Conservation (phyloP, 78 protist species). For the Tieghemostelium lacteum region DNA sequence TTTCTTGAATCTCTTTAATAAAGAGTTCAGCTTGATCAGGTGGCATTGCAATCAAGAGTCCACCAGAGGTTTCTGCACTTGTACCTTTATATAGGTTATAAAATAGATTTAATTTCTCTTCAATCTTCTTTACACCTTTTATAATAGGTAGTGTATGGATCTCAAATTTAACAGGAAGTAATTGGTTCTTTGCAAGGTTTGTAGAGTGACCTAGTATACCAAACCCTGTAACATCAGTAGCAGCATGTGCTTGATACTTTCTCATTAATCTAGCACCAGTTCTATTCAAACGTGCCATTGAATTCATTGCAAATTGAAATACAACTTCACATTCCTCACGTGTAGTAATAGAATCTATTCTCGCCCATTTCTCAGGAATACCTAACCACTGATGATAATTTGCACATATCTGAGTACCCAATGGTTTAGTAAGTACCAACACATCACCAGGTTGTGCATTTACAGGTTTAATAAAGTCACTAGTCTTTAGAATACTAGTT, state of each 20-base stretch:
- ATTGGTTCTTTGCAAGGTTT: conserved; percentile 84
- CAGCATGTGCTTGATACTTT: conserved; percentile 86
- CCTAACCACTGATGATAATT: conserved; percentile 90
- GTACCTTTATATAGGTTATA: conserved; percentile 77
- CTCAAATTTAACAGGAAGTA: conserved; percentile 27
- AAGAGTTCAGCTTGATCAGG: conserved; percentile 56
- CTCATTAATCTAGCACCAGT: conserved; percentile 86
- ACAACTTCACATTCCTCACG: conserved; percentile 34
- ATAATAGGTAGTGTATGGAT: conserved; percentile 80
- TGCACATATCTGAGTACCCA: conserved; percentile 94
- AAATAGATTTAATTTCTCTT: conserved; percentile 30
- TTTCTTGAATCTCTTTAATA: conserved; percentile 59
- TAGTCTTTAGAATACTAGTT: conserved; percentile 47
- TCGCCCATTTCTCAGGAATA: conserved; percentile 27
- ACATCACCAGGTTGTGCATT: conserved; percentile 87
- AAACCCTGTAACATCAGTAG: conserved; percentile 96
- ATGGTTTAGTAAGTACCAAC: conserved; percentile 93
- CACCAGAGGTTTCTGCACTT: conserved; percentile 91
- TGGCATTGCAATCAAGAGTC: conserved; percentile 78
- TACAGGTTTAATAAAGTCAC: conserved; percentile 84
- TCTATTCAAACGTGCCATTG: conserved; percentile 86
- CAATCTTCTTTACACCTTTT: conserved; percentile 72
- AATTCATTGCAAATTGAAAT: conserved; percentile 51
- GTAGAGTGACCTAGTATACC: conserved; percentile 89
- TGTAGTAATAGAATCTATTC: conserved; percentile 15